A percentile compares a stretch with the other conserved stretches of the same genome.
These are phyloP conservation scores for Cytospora chrysosperma DNA, from an alignment of 2,329 filamentous ascomycete species.

Conservation along the genomic window DNA sequence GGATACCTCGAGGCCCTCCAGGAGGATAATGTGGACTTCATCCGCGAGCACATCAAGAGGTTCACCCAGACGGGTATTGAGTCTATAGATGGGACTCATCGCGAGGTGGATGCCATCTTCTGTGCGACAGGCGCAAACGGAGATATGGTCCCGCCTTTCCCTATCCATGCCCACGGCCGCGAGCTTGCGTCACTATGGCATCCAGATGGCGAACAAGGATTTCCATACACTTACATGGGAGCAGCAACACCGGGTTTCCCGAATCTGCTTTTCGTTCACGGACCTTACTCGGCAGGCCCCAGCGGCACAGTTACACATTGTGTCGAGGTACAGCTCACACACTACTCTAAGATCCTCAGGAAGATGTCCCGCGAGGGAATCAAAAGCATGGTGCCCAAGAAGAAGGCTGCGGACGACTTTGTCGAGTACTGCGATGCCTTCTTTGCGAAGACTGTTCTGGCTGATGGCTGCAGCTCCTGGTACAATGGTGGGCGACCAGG, in stretches of 20 bases:
- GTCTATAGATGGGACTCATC: slow-evolving; percentile 54
- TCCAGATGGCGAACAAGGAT: slow-evolving; percentile 54
- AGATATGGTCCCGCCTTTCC: slow-evolving; percentile 58
- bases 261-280: slow-evolving; percentile 64
- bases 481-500: slow-evolving; percentile 67
- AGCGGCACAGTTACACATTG: slow-evolving; percentile 67
- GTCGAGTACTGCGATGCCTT: slow-evolving; percentile 57
- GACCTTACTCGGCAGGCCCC: slow-evolving; percentile 57
- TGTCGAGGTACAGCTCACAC: slow-evolving; percentile 64
- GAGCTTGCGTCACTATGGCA: slow-evolving; percentile 59
- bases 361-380: slow-evolving; percentile 67
- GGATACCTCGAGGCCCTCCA: slow-evolving; percentile 66
- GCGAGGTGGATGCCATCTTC: slow-evolving; percentile 63
- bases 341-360: slow-evolving; percentile 65
- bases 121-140: slow-evolving; percentile 68
- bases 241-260: slow-evolving; percentile 64
- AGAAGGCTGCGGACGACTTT: slow-evolving; percentile 63
- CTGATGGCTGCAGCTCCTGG: slow-evolving; percentile 68
- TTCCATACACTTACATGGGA: slow-evolving; percentile 67
- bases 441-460: slow-evolving; percentile 54
- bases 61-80: slow-evolving; percentile 62
- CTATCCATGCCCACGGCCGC: slow-evolving; percentile 54
- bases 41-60: slow-evolving; percentile 54
- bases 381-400: slow-evolving; percentile 56
- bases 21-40: slow-evolving; percentile 61